phyloP scores from a whole-genome alignment of 2,329 filamentous ascomycete species.

The Cladosporium colombiae region DNA sequence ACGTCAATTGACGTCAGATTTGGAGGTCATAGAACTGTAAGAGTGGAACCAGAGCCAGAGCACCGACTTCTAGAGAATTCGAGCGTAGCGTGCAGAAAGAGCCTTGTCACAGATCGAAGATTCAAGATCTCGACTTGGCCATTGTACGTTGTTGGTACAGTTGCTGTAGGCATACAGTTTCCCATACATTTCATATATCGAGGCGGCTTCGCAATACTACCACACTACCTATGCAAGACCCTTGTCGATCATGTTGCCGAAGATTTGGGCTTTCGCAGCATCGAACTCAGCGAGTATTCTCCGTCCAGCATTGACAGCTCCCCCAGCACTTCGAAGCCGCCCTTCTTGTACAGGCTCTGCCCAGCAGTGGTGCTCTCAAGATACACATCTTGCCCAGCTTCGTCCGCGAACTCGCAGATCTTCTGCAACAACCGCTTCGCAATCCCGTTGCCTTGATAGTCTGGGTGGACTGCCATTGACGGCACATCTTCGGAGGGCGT shows the following conservation, averaged over 20 bases:
- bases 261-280: slow-evolving; percentile 1
- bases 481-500: slow-evolving; percentile 11
- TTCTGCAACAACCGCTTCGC: slow-evolving; percentile 5
- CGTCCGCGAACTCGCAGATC: slow-evolving; percentile 11
- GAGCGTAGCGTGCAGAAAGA: background rate
- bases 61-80: slow-evolving; percentile 2
- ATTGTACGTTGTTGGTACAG: background rate
- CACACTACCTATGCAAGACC: background rate
- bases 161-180: background rate
- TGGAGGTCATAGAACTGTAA: background rate
- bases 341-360: slow-evolving; percentile 13
- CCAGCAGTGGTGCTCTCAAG: slow-evolving; percentile 12
- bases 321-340: slow-evolving; percentile 17
- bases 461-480: slow-evolving; percentile 19
- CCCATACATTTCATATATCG: background rate
- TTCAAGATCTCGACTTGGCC: background rate
- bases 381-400: slow-evolving; percentile 17
- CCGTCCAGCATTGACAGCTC: background rate
- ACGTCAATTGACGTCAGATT: slow-evolving; percentile 5
- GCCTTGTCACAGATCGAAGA: slow-evolving; percentile 4
- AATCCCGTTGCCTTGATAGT: slow-evolving; percentile 15
- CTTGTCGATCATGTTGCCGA: background rate
- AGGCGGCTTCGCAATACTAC: background rate
- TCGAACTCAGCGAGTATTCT: background rate
- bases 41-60: background rate